Evolutionary conservation across 164 flowering plant genomes (phyloP), one percentile per base, ranked within the genome.

Genomic region (Litsea cubeba): DNA sequence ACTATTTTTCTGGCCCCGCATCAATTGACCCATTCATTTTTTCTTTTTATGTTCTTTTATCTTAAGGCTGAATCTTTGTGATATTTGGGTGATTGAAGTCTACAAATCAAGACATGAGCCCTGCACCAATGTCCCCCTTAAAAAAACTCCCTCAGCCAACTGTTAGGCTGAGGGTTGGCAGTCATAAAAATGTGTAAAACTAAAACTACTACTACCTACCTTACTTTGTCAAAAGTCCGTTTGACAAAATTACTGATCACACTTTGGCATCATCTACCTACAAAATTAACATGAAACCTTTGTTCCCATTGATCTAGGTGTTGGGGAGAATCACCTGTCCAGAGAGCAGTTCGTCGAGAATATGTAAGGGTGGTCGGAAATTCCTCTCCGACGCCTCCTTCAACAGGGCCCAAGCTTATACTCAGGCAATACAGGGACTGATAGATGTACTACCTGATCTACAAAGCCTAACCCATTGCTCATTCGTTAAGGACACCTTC

Each of bases 291-390:
- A 30, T 30, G 2, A 71, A 71, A 71, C 30, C n/a, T 20, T 62
- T 18, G 15, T 46, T 32, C 51, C 28, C 22, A 24, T 68, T 30
- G 35, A 12, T 80, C 71, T 67, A 89, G 93, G 72, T 84, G 1
- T 81, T 89, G 74, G 75, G 78, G 18, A 75, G 67, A 46, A 81
- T 87, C 77, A 85, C 87, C 0, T 89, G 93, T 68, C 71, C 79
- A 68, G 67, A 68, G 8, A 68, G 69, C 10, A 74, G 74, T 30
- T 8, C 8, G 22, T 70, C 79, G 0, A 63, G 17, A 24, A 54
- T 70, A n/a, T 86, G 93, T 76, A 20, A 25, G 58, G 74, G 62
- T 3, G 50, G 70, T 0, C 80, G 80, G 40, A 87, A 79, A 66
- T 77, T 88, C 35, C 62, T 89, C 1, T 68, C 90, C 0, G 76